Percentiles rank a stretch among this genome's conserved stretches.
Evolutionary conservation across 768 basidiomycete species (phyloP).

Genomic region (Strobilomyces confusus): DNA sequence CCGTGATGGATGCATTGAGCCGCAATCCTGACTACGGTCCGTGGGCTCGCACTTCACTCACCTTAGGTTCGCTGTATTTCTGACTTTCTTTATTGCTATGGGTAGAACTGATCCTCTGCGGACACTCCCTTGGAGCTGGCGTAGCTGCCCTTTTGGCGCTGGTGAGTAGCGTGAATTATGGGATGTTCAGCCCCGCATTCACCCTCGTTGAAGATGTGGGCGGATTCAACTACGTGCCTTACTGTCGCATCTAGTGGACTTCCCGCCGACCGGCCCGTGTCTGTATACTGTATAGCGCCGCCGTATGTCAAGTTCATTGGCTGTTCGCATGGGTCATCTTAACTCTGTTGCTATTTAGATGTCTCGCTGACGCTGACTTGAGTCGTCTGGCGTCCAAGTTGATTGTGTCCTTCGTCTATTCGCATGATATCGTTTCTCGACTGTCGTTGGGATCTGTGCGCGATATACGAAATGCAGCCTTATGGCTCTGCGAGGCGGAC

Average conservation of each 20-base stretch:
- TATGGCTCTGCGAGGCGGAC: conserved; percentile 78
- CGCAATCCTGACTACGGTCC: conserved; percentile 70
- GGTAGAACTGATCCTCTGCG: conserved; percentile 69
- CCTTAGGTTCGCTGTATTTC: neutral
- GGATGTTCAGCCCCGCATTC: neutral
- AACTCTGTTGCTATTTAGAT: conserved; percentile 34
- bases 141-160: conserved; percentile 73
- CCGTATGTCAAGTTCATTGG: conserved; percentile 47
- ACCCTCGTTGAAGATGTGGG: conserved; percentile 65
- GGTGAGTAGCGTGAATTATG: conserved; percentile 37
- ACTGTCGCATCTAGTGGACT: conserved; percentile 66
- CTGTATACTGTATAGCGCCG: conserved; percentile 76
- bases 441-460: conserved; percentile 74
- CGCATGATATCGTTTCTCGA: conserved; percentile 76
- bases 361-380: conserved; percentile 58
- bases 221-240: conserved; percentile 72
- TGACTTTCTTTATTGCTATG: neutral
- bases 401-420: conserved; percentile 76
- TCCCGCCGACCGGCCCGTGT: conserved; percentile 60
- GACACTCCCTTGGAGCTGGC: conserved; percentile 82
- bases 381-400: conserved; percentile 57
- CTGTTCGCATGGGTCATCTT: neutral
- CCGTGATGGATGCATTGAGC: conserved; percentile 65
- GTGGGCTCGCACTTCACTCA: conserved; percentile 22
- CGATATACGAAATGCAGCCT: conserved; percentile 68